phyloP scores from a whole-genome alignment of 2,329 filamentous ascomycete species.

The Claviceps digitariae region DNA sequence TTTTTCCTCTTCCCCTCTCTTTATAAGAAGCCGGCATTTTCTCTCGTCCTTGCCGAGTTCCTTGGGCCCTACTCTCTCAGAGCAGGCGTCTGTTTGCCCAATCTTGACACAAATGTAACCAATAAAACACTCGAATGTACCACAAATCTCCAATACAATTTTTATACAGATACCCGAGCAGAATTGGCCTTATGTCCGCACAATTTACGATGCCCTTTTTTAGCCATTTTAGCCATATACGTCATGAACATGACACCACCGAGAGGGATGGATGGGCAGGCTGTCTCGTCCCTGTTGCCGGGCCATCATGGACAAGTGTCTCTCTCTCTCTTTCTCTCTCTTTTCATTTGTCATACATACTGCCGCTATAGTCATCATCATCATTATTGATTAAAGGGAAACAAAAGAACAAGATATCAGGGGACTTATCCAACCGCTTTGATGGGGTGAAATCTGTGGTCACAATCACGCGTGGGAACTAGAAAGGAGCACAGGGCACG shows the following conservation, averaged over 20 bases:
- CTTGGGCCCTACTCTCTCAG: no score
- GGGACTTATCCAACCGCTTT: no score
- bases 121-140: not conserved
- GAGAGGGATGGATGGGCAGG: not conserved
- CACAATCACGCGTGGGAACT: no score
- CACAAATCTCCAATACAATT: not conserved
- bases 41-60: no score
- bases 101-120: not conserved
- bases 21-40: no score
- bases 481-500: no score
- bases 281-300: not conserved
- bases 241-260: not conserved
- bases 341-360: not conserved
- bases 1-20: not conserved
- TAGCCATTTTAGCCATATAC: not conserved
- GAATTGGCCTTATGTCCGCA: not conserved
- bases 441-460: no score
- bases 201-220: not conserved
- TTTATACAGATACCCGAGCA: not conserved
- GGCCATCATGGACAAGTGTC: not conserved
- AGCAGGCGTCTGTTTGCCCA: not conserved
- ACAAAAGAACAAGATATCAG: no score
- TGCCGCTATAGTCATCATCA: not conserved
- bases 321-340: no score
- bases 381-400: no score